Percentiles rank a stretch among this genome's conserved stretches.
Conservation (phyloP, 176 grass and related monocot genomes). For the Elymus sibiricus region DNA sequence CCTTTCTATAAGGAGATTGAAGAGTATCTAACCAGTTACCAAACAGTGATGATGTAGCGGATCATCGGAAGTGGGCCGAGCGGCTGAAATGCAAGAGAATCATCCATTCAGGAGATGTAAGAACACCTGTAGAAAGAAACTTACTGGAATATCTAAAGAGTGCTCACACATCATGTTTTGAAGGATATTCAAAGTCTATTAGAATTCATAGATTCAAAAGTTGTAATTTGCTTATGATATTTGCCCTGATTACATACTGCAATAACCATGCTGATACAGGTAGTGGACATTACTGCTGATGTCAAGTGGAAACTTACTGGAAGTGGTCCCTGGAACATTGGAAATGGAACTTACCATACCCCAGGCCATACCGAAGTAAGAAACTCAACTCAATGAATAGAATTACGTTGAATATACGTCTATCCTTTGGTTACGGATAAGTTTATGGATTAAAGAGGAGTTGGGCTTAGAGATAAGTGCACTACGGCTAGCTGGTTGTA, state of each 20-base stretch:
- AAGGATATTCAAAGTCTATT: background rate
- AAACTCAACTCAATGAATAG: slow-evolving; percentile 1
- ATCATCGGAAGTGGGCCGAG: slow-evolving; percentile 76
- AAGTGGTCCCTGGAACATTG: slow-evolving; percentile 73
- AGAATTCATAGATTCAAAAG: background rate
- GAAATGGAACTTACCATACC: slow-evolving; percentile 59
- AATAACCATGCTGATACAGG: slow-evolving; percentile 32
- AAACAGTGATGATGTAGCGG: slow-evolving; percentile 71
- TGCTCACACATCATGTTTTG: background rate
- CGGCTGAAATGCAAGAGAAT: slow-evolving; percentile 66
- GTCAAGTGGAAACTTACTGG: slow-evolving; percentile 74
- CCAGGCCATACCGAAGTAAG: slow-evolving; percentile 81
- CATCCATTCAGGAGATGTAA: slow-evolving; percentile 71
- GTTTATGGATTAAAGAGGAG: background rate
- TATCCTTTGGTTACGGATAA: background rate
- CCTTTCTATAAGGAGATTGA: background rate
- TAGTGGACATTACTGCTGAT: slow-evolving; percentile 49
- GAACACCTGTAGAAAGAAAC: slow-evolving; percentile 1
- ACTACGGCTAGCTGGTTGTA: background rate
- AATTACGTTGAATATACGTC: background rate
- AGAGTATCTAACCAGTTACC: background rate
- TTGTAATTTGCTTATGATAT: background rate
- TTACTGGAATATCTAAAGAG: too few relatives aligned
- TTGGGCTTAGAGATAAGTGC: background rate
- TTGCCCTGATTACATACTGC: background rate